Evolutionary conservation across 2,329 filamentous ascomycete genomes (phyloP).

Genomic region (Hymenoscyphus fructigenus): DNA sequence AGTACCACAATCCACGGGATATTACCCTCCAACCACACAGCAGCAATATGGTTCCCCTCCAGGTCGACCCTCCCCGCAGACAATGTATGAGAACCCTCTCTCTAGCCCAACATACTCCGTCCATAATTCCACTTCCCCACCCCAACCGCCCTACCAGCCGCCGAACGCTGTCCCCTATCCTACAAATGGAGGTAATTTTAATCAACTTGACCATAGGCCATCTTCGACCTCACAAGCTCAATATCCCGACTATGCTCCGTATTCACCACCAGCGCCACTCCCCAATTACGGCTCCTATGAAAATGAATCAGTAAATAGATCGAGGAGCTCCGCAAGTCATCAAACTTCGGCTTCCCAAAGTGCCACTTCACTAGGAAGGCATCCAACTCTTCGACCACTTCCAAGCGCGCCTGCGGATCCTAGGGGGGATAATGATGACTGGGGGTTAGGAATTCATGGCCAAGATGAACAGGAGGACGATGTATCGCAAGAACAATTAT

Average conservation of each 20-base stretch:
- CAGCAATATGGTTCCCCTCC: constrained; percentile 28
- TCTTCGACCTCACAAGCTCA: constrained; percentile 22
- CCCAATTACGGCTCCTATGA: constrained; percentile 23
- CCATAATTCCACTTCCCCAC: constrained; percentile 28
- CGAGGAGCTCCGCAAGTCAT: constrained; percentile 26
- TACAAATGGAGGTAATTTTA: constrained; percentile 31
- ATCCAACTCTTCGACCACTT: constrained; percentile 37
- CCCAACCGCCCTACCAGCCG: constrained; percentile 29
- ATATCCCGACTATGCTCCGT: constrained; percentile 29
- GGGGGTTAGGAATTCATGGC: constrained; percentile 25
- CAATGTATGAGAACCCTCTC: constrained; percentile 31
- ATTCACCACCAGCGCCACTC: constrained; percentile 20
- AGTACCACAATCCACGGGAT: constrained; percentile 41
- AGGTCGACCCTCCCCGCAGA: constrained; percentile 26
- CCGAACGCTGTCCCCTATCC: constrained; percentile 28
- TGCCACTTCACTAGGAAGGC: constrained; percentile 31
- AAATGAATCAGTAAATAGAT: constrained; percentile 20
- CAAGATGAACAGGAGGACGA: constrained; percentile 25
- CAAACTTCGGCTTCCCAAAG: constrained; percentile 16
- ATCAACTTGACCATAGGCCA: constrained; percentile 28
- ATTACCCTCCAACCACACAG: constrained; percentile 25
- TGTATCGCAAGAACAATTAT: constrained; percentile 37
- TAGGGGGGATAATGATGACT: constrained; percentile 31
- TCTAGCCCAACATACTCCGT: constrained; percentile 29
- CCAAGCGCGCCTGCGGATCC: constrained; percentile 35